These are phyloP conservation scores for Calendula officinalis DNA, from an alignment of 129 eudicot genomes.

Conservation along the genomic window DNA sequence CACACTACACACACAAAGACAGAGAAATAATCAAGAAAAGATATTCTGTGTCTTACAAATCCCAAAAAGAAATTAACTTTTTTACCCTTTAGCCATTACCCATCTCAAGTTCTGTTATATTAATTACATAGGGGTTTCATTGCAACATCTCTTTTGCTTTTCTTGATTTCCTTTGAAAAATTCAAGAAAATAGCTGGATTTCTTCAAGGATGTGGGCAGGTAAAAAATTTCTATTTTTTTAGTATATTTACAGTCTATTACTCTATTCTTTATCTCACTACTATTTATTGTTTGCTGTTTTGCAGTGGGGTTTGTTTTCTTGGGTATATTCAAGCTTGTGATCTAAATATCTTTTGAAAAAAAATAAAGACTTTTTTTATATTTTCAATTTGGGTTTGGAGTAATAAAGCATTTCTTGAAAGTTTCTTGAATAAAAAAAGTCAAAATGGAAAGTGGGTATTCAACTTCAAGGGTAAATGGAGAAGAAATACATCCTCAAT, in stretches of 20 bases:
- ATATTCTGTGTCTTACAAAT: slow-evolving; percentile 40
- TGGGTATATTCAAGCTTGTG: slow-evolving; percentile 8
- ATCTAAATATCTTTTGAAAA: neutral
- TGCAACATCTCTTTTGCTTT: slow-evolving; percentile 18
- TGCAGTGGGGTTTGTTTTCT: slow-evolving; percentile 18
- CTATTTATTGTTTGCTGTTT: slow-evolving; percentile 11
- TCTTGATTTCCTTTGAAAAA: neutral
- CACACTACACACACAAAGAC: slow-evolving; percentile 1
- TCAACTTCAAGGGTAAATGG: slow-evolving; percentile 36
- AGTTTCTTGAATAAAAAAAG: slow-evolving; percentile 7
- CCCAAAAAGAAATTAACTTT: slow-evolving; percentile 34
- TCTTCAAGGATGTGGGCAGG: slow-evolving; percentile 12
- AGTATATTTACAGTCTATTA: neutral
- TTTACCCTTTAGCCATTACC: slow-evolving; percentile 14
- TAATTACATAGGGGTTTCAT: slow-evolving; percentile 18
- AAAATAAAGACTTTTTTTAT: neutral
- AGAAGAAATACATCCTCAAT: slow-evolving; percentile 53
- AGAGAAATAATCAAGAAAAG: slow-evolving; percentile 31
- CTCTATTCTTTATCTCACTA: neutral
- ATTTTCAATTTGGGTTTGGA: slow-evolving; percentile 32
- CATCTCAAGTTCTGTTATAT: slow-evolving; percentile 40
- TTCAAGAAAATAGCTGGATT: slow-evolving; percentile 11
- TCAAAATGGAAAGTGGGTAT: slow-evolving; percentile 43
- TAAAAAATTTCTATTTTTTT: neutral
- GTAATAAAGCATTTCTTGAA: neutral